Evolutionary conservation across 1,284 basidiomycete species (phyloP).

Genomic region (Microbotryum intermedium): DNA sequence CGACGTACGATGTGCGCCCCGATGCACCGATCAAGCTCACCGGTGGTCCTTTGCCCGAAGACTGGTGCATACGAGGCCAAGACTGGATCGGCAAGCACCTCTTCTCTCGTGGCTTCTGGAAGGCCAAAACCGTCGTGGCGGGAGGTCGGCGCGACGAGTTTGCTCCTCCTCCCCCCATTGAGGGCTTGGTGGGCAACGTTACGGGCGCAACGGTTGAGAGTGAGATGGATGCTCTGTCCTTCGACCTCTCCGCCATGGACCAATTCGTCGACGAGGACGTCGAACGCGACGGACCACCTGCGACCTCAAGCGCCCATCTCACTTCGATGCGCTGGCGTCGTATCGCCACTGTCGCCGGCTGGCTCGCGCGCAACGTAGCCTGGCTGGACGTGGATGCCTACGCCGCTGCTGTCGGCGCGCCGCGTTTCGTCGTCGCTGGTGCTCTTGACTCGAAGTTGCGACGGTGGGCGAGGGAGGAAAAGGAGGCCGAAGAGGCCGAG

Average conservation of each 20-base stretch:
- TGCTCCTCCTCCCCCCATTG: neutral
- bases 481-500: slow-evolving; percentile 41
- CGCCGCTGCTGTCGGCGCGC: slow-evolving; percentile 5
- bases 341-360: slow-evolving; percentile 60
- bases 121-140: slow-evolving; percentile 20
- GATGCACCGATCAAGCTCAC: slow-evolving; percentile 44
- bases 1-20: slow-evolving; percentile 49
- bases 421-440: slow-evolving; percentile 50
- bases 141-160: neutral
- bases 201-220: slow-evolving; percentile 42
- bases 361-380: slow-evolving; percentile 59
- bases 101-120: slow-evolving; percentile 87
- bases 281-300: slow-evolving; percentile 54
- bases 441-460: slow-evolving; percentile 59
- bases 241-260: slow-evolving; percentile 44
- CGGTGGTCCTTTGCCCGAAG: slow-evolving; percentile 70
- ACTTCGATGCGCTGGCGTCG: slow-evolving; percentile 58
- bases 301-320: slow-evolving; percentile 47
- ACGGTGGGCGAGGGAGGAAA: slow-evolving; percentile 61
- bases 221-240: slow-evolving; percentile 72
- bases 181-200: neutral
- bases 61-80: slow-evolving; percentile 91
- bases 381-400: slow-evolving; percentile 58
- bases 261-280: slow-evolving; percentile 40
- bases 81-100: slow-evolving; percentile 85